phyloP scores from a whole-genome alignment of 176 grass and related monocot species.

The Neostapfia colusana region DNA sequence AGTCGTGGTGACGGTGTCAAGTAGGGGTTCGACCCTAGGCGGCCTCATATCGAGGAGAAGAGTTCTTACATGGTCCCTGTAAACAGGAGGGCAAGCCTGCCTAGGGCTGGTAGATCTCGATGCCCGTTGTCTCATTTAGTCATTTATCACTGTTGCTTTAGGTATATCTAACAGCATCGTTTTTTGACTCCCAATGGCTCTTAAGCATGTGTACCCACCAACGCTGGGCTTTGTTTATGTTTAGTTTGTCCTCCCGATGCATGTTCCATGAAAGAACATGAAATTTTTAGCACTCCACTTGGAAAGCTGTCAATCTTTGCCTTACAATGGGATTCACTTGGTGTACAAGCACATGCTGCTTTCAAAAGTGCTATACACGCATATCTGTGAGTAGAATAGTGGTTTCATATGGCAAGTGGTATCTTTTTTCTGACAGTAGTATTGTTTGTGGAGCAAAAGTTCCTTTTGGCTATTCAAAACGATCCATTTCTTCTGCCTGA shows the following conservation, averaged over 20 bases:
- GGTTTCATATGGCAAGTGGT: conserved; percentile 25
- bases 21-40: conserved; percentile 21
- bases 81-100: conserved; percentile 66
- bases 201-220: conserved; percentile 41
- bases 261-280: conserved; percentile 19
- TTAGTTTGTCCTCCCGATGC: conserved; percentile 40
- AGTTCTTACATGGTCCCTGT: conserved; percentile 77
- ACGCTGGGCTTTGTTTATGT: conserved; percentile 38
- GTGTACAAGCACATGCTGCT: conserved; percentile 35
- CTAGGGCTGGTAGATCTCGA: conserved; percentile 74
- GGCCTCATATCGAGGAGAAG: conserved; percentile 27
- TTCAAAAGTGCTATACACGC: conserved; percentile 7
- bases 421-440: conserved; percentile 21
- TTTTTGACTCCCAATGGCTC: conserved; percentile 22
- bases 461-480: conserved; percentile 23
- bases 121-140: conserved; percentile 26
- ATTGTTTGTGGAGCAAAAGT: conserved; percentile 22
- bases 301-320: conserved; percentile 35
- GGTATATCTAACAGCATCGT: conserved; percentile 23
- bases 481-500: conserved; percentile 42
- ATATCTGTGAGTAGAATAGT: conserved; percentile 9
- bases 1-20: conserved; percentile 12
- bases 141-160: conserved; percentile 48
- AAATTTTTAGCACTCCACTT: conserved; percentile 16
- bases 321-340: conserved; percentile 38